Evolutionary conservation across 257 asterid species (phyloP).

Genomic region (Handroanthus guayacan): DNA sequence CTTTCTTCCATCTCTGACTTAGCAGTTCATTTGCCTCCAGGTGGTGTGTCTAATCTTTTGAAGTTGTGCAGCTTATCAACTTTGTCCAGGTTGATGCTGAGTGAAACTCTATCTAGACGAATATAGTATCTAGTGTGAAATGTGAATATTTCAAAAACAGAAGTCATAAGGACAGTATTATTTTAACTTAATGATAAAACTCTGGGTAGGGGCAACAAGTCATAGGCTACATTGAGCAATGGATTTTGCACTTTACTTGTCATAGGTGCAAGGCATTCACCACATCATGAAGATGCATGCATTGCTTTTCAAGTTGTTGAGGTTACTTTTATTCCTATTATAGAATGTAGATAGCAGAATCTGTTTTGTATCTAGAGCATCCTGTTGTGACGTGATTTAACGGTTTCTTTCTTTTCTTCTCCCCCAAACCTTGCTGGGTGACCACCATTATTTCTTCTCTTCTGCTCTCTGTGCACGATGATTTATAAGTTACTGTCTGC

Average conservation of each 20-base stretch:
- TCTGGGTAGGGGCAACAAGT: not conserved
- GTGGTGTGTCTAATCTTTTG: conserved; percentile 7
- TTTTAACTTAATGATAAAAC: not conserved
- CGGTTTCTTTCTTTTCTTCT: not conserved
- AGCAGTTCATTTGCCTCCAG: conserved; percentile 5
- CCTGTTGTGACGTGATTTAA: conserved; percentile 1
- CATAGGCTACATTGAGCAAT: too few relatives aligned
- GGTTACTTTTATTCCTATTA: not conserved
- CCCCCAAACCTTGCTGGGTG: not conserved
- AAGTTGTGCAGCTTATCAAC: conserved; percentile 13
- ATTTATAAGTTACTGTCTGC: conserved; percentile 15
- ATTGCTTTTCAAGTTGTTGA: conserved; percentile 3
- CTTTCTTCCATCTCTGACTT: not conserved
- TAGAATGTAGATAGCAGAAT: not conserved
- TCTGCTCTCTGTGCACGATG: not conserved
- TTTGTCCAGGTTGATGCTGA: conserved; percentile 18
- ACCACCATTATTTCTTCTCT: not conserved
- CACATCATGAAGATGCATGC: not conserved
- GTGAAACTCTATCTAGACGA: not conserved
- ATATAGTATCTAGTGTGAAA: conserved; percentile 8
- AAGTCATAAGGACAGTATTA: not conserved
- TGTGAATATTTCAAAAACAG: not conserved
- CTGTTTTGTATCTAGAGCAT: not conserved
- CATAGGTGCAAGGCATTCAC: not conserved
- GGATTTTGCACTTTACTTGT: not conserved